Percentiles rank a stretch among this genome's conserved stretches.
Conservation (phyloP, 2,329 filamentous ascomycete species). For the Aureobasidium sp. region DNA sequence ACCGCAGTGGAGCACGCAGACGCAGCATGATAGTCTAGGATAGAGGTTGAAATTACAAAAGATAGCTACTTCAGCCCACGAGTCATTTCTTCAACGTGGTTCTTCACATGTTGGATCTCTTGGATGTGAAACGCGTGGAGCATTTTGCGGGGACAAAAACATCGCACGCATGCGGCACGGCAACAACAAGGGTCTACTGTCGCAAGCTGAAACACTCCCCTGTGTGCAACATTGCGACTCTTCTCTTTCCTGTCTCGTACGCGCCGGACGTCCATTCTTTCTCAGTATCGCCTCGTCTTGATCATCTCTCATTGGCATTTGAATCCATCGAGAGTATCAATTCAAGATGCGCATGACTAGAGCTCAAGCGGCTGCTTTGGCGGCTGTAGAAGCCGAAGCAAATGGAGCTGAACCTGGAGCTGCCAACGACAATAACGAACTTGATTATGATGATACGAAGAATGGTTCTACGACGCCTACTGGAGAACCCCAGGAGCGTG, state of each 20-base stretch:
- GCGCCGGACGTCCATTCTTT: neutral
- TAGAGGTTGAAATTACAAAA: neutral
- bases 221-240: neutral
- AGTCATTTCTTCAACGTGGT: neutral
- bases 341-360: constrained; percentile 35
- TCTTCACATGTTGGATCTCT: neutral
- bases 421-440: neutral
- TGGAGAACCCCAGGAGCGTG: constrained; percentile 20
- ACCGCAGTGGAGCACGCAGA: constrained; percentile 21
- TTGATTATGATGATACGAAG: neutral
- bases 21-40: constrained; percentile 25
- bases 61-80: neutral
- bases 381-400: neutral
- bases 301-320: neutral
- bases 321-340: neutral
- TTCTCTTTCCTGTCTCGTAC: neutral
- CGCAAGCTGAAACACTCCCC: neutral
- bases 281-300: neutral
- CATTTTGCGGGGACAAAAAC: neutral
- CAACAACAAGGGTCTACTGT: neutral
- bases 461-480: neutral
- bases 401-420: neutral
- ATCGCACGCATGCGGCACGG: neutral
- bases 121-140: neutral
- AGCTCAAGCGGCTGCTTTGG: constrained; percentile 32